Evolutionary conservation across 2,329 filamentous ascomycete species (phyloP).

Genomic region (Leptosphaerulina australis): DNA sequence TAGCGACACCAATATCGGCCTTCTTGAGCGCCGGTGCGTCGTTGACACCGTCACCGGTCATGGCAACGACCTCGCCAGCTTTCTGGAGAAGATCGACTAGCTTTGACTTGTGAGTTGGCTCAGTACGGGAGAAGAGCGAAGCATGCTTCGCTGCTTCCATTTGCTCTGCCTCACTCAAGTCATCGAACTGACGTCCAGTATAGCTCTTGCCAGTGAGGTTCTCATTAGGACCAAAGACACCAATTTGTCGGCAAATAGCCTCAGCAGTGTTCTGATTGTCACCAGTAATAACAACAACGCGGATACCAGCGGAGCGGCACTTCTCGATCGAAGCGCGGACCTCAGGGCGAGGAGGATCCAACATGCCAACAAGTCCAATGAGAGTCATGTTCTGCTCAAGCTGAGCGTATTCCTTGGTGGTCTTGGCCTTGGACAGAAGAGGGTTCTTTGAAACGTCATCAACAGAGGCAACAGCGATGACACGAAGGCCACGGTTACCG

Average conservation of each 20-base stretch:
- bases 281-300: conserved; percentile 96
- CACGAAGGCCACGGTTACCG: conserved; percentile 88
- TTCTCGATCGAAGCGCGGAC: conserved; percentile 84
- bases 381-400: conserved; percentile 95
- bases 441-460: conserved; percentile 75
- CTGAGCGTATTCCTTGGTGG: conserved; percentile 80
- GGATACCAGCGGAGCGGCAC: conserved; percentile 91
- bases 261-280: conserved; percentile 98
- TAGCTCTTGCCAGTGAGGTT: conserved; percentile 90
- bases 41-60: conserved; percentile 99
- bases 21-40: conserved; percentile 98
- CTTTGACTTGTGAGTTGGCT: conserved; percentile 96
- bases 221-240: conserved; percentile 82
- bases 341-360: conserved; percentile 93
- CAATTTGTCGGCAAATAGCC: conserved; percentile 96
- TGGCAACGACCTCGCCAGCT: conserved; percentile 91
- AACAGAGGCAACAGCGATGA: conserved; percentile 89
- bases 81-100: conserved; percentile 95
- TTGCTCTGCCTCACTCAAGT: conserved; percentile 77
- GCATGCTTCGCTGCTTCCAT: conserved; percentile 82
- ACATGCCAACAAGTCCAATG: conserved; percentile 91
- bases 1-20: conserved; percentile 97
- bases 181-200: conserved; percentile 93
- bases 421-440: conserved; percentile 75
- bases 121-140: conserved; percentile 93